A percentile compares a stretch with the other conserved stretches of the same genome.
Conservation (phyloP, 345 rosid genomes). For the Heritiera littoralis region DNA sequence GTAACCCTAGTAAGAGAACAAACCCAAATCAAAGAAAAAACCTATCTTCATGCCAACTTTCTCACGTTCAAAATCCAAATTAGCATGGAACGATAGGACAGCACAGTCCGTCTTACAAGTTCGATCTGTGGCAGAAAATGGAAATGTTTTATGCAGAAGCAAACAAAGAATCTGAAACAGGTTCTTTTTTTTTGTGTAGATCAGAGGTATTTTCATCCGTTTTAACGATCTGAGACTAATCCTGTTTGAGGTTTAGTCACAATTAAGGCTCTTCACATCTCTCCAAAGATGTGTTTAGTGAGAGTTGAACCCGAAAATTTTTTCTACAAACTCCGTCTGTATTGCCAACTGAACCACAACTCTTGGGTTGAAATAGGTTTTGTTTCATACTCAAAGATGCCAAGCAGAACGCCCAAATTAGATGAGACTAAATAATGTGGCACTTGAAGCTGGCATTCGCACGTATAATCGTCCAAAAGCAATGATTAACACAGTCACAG, state of each 20-base stretch:
- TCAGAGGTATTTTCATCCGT: too few species aligned
- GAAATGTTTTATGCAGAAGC: background rate
- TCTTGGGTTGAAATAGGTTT: too few species aligned
- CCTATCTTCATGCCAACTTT: background rate
- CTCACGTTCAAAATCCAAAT: background rate
- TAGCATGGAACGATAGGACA: background rate
- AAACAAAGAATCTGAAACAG: slow-evolving; percentile 3
- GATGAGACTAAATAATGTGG: background rate
- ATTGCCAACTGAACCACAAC: too few species aligned
- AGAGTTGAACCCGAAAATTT: too few species aligned
- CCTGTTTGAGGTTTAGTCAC: too few species aligned
- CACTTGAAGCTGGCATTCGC: background rate
- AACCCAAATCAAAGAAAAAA: background rate
- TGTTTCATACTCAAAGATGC: slow-evolving; percentile 11
- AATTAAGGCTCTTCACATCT: too few species aligned
- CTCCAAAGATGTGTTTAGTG: too few species aligned
- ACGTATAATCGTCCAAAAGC: background rate
- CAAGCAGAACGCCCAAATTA: slow-evolving; percentile 16
- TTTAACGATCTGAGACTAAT: too few species aligned
- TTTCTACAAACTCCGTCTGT: too few species aligned
- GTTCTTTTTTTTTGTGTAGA: too few species aligned
- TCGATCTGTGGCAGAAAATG: background rate
- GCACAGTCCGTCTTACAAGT: background rate
- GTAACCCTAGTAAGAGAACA: background rate
- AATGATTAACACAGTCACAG: background rate